Evolutionary conservation across 495 filamentous ascomycete species (phyloP).

Genomic region (Hypoxylon subgilvum): DNA sequence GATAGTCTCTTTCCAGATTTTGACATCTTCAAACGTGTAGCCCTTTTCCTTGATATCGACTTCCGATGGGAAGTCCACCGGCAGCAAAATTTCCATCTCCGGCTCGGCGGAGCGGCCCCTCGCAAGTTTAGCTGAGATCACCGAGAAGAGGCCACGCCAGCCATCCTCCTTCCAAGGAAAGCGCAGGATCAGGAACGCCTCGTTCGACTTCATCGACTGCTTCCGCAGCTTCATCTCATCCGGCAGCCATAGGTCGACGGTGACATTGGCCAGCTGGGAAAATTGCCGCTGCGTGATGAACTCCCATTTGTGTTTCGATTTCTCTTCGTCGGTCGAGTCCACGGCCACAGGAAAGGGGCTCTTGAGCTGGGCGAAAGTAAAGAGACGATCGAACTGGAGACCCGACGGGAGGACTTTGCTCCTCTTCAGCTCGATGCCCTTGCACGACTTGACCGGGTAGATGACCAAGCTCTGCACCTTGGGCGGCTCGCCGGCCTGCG

Average conservation of each 20-base stretch:
- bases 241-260: slow-evolving; percentile 80
- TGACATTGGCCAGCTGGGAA: slow-evolving; percentile 72
- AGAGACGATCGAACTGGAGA: slow-evolving; percentile 82
- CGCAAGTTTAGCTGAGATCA: slow-evolving; percentile 51
- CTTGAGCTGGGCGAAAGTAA: slow-evolving; percentile 77
- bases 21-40: slow-evolving; percentile 68
- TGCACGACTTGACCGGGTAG: slow-evolving; percentile 88
- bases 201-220: slow-evolving; percentile 53
- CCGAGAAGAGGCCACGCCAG: slow-evolving; percentile 47
- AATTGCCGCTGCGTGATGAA: slow-evolving; percentile 82
- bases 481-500: slow-evolving; percentile 29
- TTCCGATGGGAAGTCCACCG: slow-evolving; percentile 65
- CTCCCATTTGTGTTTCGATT: slow-evolving; percentile 66
- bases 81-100: slow-evolving; percentile 65
- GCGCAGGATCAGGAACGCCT: slow-evolving; percentile 62
- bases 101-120: slow-evolving; percentile 51
- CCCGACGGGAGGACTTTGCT: slow-evolving; percentile 73
- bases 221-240: slow-evolving; percentile 61
- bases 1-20: slow-evolving; percentile 80
- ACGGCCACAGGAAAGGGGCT: slow-evolving; percentile 54
- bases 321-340: slow-evolving; percentile 47
- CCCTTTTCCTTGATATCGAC: slow-evolving; percentile 57
- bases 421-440: slow-evolving; percentile 73
- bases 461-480: slow-evolving; percentile 79
- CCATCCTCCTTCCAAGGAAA: slow-evolving; percentile 64